These are phyloP conservation scores for Cryphonectria nitschkei DNA, from an alignment of 2,329 filamentous ascomycete species.

Conservation along the genomic window DNA sequence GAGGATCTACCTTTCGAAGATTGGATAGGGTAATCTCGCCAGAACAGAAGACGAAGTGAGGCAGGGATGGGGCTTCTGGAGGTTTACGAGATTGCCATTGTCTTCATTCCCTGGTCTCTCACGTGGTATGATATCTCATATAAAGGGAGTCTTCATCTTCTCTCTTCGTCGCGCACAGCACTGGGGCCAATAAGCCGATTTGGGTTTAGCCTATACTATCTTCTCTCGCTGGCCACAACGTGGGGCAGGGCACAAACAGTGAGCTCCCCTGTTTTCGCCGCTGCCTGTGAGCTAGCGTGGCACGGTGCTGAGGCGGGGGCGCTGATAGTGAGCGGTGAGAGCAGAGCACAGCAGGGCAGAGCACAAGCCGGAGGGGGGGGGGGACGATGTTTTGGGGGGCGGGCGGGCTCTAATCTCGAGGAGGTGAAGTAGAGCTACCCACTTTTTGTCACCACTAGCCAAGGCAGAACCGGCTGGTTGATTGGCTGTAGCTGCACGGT, in stretches of 20 bases:
- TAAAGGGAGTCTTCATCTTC: neutral
- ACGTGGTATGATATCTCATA: neutral
- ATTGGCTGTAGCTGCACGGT: slow-evolving; percentile 8
- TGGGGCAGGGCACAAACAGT: no score
- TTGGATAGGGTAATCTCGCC: neutral
- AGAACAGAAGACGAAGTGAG: neutral
- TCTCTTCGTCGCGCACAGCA: neutral
- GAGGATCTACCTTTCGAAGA: no score
- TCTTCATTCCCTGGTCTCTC: neutral
- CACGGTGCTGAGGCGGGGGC: neutral
- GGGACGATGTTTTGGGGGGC: no score
- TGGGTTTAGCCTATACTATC: neutral
- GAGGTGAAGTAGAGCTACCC: neutral
- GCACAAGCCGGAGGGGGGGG: no score
- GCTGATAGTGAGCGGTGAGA: neutral
- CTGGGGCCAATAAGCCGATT: neutral
- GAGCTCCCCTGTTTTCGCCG: neutral
- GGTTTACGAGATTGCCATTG: neutral
- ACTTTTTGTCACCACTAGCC: neutral
- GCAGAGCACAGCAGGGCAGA: no score
- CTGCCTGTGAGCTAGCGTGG: no score
- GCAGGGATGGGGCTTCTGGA: neutral
- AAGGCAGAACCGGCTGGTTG: neutral
- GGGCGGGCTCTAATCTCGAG: neutral
- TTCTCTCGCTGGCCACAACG: neutral